Evolutionary conservation across 768 basidiomycete genomes (phyloP), one percentile per base, ranked within the genome.

Genomic region (Kwoniella dejecticola): DNA sequence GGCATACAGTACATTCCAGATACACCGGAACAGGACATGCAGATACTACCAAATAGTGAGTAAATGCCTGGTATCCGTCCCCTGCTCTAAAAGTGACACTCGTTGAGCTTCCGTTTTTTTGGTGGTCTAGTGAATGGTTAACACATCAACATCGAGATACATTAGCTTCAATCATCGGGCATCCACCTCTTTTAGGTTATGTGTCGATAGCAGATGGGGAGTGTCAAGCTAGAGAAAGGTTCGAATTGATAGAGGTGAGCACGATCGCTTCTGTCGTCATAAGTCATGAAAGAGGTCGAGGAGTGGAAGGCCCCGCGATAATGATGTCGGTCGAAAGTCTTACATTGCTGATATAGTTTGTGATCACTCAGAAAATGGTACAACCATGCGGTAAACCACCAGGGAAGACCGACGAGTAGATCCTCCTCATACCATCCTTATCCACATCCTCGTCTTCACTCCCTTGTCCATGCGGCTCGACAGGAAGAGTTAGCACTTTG

Each of bases 21-120:
- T 96, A 96, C 77, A 92, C 91, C 24, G 95, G 95, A 42, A 99
- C 95, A 38, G 93, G 95, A 27, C 94, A 99, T 80, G 93, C 94
- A 33, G 95, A 99, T 79, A 81, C 94, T 77, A 90, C 91, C 5
- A 98, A 98, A 83, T 93, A 88, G 95, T 96, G 71, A 64, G 91
- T 82, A 38, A 10, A 29, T 38, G n/a, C n/a, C n/a, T n/a, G n/a
- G n/a, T 38, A 46, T 49, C 21, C 29, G 4, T 2, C 26, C n/a
- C n/a, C n/a, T n/a, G n/a, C n/a, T n/a, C n/a, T n/a, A n/a, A n/a
- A n/a, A n/a, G n/a, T n/a, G n/a, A n/a, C n/a, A 36, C 7, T 36
- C 15, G 33, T 7, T 36, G 33, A 36, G 15, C 33, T 36, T 36
- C 7, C 15, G 33, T 36, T 36, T 36, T 36, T 7, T 7, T 36